Evolutionary conservation across 2,329 filamentous ascomycete genomes (phyloP).

Genomic region (Pleurostoma richardsiae): DNA sequence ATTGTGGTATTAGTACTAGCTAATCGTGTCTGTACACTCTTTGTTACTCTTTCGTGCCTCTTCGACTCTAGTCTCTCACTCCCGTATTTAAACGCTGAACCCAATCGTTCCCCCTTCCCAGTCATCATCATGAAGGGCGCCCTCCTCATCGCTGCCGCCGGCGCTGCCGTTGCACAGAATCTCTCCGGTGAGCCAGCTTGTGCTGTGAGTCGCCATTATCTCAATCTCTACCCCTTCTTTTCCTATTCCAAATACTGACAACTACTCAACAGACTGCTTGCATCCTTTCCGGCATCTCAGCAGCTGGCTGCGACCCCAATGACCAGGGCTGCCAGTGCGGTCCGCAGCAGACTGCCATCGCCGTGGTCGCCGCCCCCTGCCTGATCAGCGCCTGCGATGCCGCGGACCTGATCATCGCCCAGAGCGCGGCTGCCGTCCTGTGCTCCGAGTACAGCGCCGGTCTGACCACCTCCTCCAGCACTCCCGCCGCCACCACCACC

Average conservation of each 20-base stretch:
- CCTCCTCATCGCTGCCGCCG: slow-evolving; percentile 16
- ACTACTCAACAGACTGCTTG: slow-evolving; percentile 33
- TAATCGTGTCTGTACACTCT: too few relatives aligned
- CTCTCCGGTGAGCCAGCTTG: slow-evolving; percentile 27
- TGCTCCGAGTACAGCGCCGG: slow-evolving; percentile 22
- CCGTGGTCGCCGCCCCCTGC: slow-evolving; percentile 19
- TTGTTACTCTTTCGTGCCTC: too few relatives aligned
- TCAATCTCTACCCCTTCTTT: neutral
- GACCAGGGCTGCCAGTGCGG: slow-evolving; percentile 49
- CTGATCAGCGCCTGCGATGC: slow-evolving; percentile 22
- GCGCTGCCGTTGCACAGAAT: slow-evolving; percentile 24
- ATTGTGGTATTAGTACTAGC: too few relatives aligned
- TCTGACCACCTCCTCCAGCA: slow-evolving; percentile 2
- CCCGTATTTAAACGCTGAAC: too few relatives aligned
- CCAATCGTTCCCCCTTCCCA: too few relatives aligned
- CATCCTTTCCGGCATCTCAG: slow-evolving; percentile 37
- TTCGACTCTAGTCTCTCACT: too few relatives aligned
- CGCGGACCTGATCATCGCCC: slow-evolving; percentile 19
- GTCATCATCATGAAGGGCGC: slow-evolving; percentile 19
- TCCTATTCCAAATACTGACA: neutral
- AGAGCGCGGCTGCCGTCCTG: slow-evolving; percentile 21
- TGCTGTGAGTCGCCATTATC: slow-evolving; percentile 21
- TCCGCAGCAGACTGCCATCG: slow-evolving; percentile 22
- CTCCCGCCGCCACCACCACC: slow-evolving; percentile 5
- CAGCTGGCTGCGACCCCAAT: slow-evolving; percentile 37